Evolutionary conservation across 2,329 filamentous ascomycete species (phyloP).

Genomic region (Calonectria ilicicola): DNA sequence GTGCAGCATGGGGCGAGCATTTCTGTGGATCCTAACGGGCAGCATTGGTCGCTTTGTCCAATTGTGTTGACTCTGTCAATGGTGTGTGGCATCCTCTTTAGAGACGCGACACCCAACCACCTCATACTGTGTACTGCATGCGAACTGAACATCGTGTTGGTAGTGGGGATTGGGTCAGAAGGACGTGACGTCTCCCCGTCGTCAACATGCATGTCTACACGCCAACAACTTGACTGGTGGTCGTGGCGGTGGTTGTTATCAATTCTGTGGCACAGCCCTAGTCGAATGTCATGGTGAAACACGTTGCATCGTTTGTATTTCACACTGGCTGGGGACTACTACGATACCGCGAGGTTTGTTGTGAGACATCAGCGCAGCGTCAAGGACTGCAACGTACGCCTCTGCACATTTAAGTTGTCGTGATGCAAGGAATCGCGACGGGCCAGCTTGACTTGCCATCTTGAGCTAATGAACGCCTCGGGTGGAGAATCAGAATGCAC

Average conservation of each 20-base stretch:
- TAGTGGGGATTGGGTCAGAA: slow-evolving; percentile 1
- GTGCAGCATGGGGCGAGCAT: slow-evolving; percentile 19
- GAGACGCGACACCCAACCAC: slow-evolving; percentile 4
- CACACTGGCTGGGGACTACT: slow-evolving; percentile 8
- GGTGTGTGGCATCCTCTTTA: not conserved
- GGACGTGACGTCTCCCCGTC: not conserved
- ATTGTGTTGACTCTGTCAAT: not conserved
- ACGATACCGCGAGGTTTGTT: not conserved
- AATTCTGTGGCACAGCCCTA: slow-evolving; percentile 7
- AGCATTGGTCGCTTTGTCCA: not conserved
- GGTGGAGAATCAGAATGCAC: not conserved
- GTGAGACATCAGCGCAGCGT: not conserved
- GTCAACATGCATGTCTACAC: slow-evolving; percentile 7
- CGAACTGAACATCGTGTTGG: slow-evolving; percentile 19
- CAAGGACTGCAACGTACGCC: not conserved
- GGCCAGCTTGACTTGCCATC: not conserved
- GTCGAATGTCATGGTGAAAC: slow-evolving; percentile 18
- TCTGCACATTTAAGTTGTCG: not conserved
- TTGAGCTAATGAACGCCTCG: not conserved
- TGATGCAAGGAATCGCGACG: not conserved
- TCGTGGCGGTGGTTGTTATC: not conserved
- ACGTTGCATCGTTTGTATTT: slow-evolving; percentile 12
- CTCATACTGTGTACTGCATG: slow-evolving; percentile 13
- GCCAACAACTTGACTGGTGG: slow-evolving; percentile 1
- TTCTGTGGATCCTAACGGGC: slow-evolving; percentile 20